Evolutionary conservation across 306 rosid genomes (phyloP).

Genomic region (Vigna angularis): DNA sequence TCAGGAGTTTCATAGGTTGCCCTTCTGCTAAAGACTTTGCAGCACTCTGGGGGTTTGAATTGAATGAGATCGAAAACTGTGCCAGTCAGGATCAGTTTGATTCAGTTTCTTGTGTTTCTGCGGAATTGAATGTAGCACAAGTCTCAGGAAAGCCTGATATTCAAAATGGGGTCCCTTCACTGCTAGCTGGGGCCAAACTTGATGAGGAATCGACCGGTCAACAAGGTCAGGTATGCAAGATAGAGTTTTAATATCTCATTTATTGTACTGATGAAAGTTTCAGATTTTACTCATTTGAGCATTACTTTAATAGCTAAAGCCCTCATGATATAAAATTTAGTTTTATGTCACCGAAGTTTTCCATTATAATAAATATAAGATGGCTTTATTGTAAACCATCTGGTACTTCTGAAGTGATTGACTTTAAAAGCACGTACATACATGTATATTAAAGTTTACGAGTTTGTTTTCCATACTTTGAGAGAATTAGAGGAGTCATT

Average conservation of each 20-base stretch:
- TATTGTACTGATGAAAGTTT: slow-evolving; percentile 6
- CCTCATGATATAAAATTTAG: not conserved
- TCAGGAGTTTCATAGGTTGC: slow-evolving; percentile 74
- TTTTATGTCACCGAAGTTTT: not conserved
- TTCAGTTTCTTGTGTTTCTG: slow-evolving; percentile 56
- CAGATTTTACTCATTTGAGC: slow-evolving; percentile 2
- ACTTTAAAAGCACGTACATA: not conserved
- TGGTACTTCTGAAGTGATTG: slow-evolving; percentile 9
- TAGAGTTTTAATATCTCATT: slow-evolving; percentile 13
- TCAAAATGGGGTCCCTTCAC: slow-evolving; percentile 36
- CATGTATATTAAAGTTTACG: not conserved
- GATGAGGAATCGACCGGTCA: slow-evolving; percentile 54
- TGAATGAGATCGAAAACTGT: slow-evolving; percentile 54
- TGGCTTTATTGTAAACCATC: not conserved
- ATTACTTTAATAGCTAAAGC: not conserved
- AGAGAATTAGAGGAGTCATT: not conserved
- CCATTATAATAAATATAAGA: not conserved
- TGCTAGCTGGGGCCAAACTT: slow-evolving; percentile 34
- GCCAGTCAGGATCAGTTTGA: slow-evolving; percentile 46
- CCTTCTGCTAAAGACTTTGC: slow-evolving; percentile 87
- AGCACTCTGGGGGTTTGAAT: slow-evolving; percentile 72
- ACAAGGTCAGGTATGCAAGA: slow-evolving; percentile 59
- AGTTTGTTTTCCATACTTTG: slow-evolving; percentile 7
- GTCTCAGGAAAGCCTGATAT: slow-evolving; percentile 35
- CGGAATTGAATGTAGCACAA: slow-evolving; percentile 45